A percentile compares a stretch with the other conserved stretches of the same genome.
Evolutionary conservation across 2,329 filamentous ascomycete species (phyloP).

Genomic region (Leptoxyphium fumago): DNA sequence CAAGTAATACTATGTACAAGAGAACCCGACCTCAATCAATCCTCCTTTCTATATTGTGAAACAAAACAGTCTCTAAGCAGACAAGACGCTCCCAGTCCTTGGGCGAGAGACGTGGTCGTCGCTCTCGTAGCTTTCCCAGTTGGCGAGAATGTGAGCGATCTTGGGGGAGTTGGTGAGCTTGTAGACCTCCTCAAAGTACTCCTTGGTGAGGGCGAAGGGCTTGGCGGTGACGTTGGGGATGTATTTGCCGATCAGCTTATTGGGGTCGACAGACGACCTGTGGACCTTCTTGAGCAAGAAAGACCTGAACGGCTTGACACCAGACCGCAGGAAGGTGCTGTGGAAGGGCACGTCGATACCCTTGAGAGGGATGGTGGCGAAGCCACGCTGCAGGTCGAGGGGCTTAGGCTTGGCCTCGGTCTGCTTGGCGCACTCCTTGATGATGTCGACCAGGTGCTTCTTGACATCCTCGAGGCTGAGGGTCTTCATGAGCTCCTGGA

Average conservation of each 20-base stretch:
- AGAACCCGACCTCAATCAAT: too few relatives aligned
- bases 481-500: constrained; percentile 78
- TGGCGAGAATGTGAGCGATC: constrained; percentile 68
- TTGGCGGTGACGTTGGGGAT: constrained; percentile 96
- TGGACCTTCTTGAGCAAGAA: constrained; percentile 99
- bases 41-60: too few relatives aligned
- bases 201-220: constrained; percentile 90
- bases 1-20: too few relatives aligned
- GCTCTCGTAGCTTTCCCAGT: constrained; percentile 44
- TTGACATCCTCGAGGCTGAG: constrained; percentile 83
- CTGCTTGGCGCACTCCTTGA: constrained; percentile 71
- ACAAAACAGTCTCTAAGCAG: neutral
- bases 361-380: constrained; percentile 89
- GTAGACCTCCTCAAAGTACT: constrained; percentile 99
- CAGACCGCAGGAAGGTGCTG: constrained; percentile 91
- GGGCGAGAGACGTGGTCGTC: constrained; percentile 17
- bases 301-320: constrained; percentile 95
- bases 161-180: constrained; percentile 68
- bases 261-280: constrained; percentile 94
- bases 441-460: constrained; percentile 77
- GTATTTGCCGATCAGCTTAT: constrained; percentile 95
- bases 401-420: constrained; percentile 81
- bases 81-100: constrained; percentile 11
- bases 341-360: constrained; percentile 99
- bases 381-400: constrained; percentile 81